phyloP scores from a whole-genome alignment of 192 early-diverging fungal genomes.

The Polychytrium aggregatum region DNA sequence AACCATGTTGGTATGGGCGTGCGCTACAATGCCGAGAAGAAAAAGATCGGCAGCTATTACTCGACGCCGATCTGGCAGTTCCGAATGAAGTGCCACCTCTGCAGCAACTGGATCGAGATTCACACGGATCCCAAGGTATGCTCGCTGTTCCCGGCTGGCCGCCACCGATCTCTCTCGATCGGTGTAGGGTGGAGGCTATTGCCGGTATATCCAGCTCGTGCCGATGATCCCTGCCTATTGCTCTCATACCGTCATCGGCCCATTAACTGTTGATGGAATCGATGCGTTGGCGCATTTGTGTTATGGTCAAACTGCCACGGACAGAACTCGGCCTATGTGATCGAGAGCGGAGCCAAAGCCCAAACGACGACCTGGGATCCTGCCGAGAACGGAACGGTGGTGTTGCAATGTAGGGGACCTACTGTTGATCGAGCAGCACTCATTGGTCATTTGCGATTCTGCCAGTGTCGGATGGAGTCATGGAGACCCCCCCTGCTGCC shows the following conservation, averaged over 20 bases:
- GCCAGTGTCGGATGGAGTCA: too few relatives aligned
- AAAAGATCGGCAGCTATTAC: constrained; percentile 78
- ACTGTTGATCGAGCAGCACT: too few relatives aligned
- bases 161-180: constrained; percentile 46
- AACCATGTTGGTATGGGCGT: constrained; percentile 82
- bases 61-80: constrained; percentile 78
- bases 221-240: constrained; percentile 8
- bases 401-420: too few relatives aligned
- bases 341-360: too few relatives aligned
- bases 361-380: too few relatives aligned
- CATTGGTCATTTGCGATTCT: too few relatives aligned
- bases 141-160: constrained; percentile 36
- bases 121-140: constrained; percentile 86
- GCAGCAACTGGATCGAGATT: constrained; percentile 76
- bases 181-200: constrained; percentile 74
- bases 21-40: constrained; percentile 93
- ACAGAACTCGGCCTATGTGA: too few relatives aligned
- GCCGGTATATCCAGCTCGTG: constrained; percentile 54
- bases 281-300: too few relatives aligned
- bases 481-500: too few relatives aligned
- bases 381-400: too few relatives aligned
- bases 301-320: too few relatives aligned
- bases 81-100: constrained; percentile 90
- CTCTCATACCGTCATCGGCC: constrained; percentile 1
- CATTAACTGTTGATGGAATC: neutral